Conservation (phyloP, 257 asterid genomes). For the Solanum tarijense region DNA sequence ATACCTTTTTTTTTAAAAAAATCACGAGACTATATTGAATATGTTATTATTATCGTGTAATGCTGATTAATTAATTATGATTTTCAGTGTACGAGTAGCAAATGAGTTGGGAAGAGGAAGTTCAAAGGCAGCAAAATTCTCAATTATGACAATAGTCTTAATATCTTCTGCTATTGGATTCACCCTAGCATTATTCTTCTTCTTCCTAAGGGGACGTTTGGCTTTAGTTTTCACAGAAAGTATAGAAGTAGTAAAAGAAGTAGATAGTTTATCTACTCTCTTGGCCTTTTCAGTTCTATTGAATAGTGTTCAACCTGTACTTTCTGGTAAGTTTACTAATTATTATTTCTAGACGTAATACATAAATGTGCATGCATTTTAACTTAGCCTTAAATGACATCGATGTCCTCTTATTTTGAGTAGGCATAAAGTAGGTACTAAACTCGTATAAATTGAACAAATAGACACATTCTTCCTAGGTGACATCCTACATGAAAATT, state of each 20-base stretch:
- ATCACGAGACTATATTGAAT: background rate
- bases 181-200: conserved; percentile 31
- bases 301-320: conserved; percentile 12
- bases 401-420: no score
- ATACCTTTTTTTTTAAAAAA: no score
- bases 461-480: no score
- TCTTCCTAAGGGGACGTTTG: conserved; percentile 38
- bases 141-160: conserved; percentile 29
- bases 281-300: conserved; percentile 57
- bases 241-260: conserved; percentile 29
- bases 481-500: no score
- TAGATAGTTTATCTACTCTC: conserved; percentile 43
- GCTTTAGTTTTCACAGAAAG: conserved; percentile 52
- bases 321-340: background rate
- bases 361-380: no score
- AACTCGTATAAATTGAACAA: no score
- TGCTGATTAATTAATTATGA: background rate
- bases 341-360: no score
- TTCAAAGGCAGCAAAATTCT: conserved; percentile 46
- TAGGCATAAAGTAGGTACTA: no score
- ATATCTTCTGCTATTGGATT: conserved; percentile 39
- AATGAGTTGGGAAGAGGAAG: conserved; percentile 77
- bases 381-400: no score
- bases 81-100: conserved; percentile 48
- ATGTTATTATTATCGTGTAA: background rate